Evolutionary conservation across 108 stramenopile genomes (phyloP).

Genomic region (Cyclostephanos tholiformis): DNA sequence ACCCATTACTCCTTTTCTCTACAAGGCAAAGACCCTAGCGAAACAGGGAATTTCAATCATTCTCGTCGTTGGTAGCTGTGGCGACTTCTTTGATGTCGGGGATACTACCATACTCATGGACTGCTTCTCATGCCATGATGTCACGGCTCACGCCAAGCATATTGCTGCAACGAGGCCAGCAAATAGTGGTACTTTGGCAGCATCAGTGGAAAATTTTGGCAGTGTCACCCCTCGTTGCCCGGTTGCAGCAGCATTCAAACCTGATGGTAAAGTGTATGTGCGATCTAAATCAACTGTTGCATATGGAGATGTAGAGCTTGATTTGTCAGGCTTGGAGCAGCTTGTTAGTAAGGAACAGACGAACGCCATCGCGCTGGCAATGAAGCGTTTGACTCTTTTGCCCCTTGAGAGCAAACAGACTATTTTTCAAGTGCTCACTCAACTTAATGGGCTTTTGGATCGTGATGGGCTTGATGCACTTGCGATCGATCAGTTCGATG

Average conservation of each 20-base stretch:
- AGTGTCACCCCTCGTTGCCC: conserved; percentile 51
- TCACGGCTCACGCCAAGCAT: conserved; percentile 80
- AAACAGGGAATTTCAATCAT: conserved; percentile 82
- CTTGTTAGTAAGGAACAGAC: conserved; percentile 78
- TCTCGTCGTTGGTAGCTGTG: conserved; percentile 92
- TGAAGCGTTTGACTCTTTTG: conserved; percentile 59
- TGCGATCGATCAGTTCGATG: conserved; percentile 71
- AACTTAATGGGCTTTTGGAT: conserved; percentile 55
- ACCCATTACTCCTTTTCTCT: conserved; percentile 95
- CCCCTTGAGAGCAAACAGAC: conserved; percentile 37
- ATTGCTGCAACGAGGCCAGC: conserved; percentile 60
- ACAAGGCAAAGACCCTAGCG: conserved; percentile 80
- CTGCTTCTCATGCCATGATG: conserved; percentile 83
- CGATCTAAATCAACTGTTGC: conserved; percentile 52
- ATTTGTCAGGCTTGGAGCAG: conserved; percentile 79
- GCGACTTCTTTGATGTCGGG: conserved; percentile 95
- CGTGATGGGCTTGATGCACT: conserved; percentile 60
- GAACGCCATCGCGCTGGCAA: conserved; percentile 61
- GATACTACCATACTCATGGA: conserved; percentile 94
- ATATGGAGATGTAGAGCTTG: conserved; percentile 82
- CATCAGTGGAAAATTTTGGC: conserved; percentile 53
- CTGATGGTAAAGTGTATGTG: conserved; percentile 74
- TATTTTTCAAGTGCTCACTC: conserved; percentile 52
- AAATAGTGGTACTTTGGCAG: conserved; percentile 33
- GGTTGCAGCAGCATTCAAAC: conserved; percentile 54